These are phyloP conservation scores for Kodamaea kakaduensis DNA, from an alignment of 805 yeast genomes.

Conservation along the genomic window DNA sequence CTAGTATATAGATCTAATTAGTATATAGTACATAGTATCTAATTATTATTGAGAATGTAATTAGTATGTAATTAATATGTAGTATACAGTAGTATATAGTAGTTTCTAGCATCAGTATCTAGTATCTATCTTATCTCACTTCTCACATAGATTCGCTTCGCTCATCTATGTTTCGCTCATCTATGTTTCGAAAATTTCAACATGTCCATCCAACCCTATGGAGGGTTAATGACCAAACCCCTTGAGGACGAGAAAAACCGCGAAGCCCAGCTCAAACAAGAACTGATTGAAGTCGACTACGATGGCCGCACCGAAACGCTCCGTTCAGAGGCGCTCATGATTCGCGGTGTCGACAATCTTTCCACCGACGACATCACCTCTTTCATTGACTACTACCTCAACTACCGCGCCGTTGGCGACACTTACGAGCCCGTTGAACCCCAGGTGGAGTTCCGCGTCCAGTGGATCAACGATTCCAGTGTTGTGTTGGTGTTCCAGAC, in stretches of 20 bases:
- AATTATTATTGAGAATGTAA: too few species aligned
- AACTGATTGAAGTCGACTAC: conserved; percentile 29
- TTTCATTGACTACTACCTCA: conserved; percentile 47
- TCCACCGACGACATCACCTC: conserved; percentile 57
- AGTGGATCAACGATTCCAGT: conserved; percentile 66
- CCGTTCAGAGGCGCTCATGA: conserved; percentile 45
- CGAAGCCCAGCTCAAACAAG: conserved; percentile 26
- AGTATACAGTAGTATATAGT: too few species aligned
- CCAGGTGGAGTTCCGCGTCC: conserved; percentile 41
- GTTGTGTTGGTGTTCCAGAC: conserved; percentile 53
- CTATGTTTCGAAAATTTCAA: too few species aligned
- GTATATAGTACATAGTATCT: too few species aligned
- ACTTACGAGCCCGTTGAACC: conserved; percentile 16
- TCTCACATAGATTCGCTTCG: too few species aligned
- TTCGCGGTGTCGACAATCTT: conserved; percentile 62
- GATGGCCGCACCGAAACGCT: conserved; percentile 30
- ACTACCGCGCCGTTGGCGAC: conserved; percentile 21
- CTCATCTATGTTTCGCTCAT: too few species aligned
- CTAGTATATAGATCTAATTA: too few species aligned
- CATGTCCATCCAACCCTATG: conserved; percentile 25
- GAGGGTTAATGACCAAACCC: conserved; percentile 39
- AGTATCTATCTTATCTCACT: too few species aligned
- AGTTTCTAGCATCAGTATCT: too few species aligned
- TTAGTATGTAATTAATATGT: too few species aligned
- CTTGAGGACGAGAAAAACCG: conserved; percentile 35